phyloP scores from a whole-genome alignment of 176 grass and related monocot species.

The Carex parvula region DNA sequence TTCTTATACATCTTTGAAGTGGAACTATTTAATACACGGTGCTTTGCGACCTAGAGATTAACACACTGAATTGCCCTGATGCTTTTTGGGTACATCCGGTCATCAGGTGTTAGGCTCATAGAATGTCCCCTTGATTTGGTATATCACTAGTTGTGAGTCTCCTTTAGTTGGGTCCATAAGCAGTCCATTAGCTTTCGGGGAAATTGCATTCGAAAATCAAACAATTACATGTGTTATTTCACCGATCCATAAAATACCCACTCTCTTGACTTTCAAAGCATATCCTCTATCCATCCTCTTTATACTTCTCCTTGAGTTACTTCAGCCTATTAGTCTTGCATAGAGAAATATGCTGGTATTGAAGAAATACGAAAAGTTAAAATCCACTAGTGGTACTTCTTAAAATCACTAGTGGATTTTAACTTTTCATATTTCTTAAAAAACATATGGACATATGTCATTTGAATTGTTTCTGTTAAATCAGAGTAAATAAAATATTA shows the following conservation, averaged over 20 bases:
- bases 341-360: background rate
- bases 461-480: slow-evolving; percentile 7
- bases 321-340: too few relatives aligned
- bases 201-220: too few relatives aligned
- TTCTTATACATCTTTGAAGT: background rate
- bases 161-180: background rate
- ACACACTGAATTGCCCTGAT: background rate
- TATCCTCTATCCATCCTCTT: too few relatives aligned
- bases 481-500: background rate
- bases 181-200: too few relatives aligned
- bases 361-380: background rate
- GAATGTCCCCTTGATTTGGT: background rate
- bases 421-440: background rate
- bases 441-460: background rate
- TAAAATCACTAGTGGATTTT: too few relatives aligned
- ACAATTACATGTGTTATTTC: too few relatives aligned
- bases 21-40: background rate
- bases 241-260: too few relatives aligned
- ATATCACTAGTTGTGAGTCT: background rate
- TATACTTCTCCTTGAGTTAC: too few relatives aligned
- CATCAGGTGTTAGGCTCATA: too few relatives aligned
- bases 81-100: too few relatives aligned
- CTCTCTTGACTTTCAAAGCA: too few relatives aligned
- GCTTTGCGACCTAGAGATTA: background rate
- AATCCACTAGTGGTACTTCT: background rate